These are phyloP conservation scores for Tetradesmus lagerheimii DNA, from an alignment of 139 green algal genomes.

Conservation along the genomic window DNA sequence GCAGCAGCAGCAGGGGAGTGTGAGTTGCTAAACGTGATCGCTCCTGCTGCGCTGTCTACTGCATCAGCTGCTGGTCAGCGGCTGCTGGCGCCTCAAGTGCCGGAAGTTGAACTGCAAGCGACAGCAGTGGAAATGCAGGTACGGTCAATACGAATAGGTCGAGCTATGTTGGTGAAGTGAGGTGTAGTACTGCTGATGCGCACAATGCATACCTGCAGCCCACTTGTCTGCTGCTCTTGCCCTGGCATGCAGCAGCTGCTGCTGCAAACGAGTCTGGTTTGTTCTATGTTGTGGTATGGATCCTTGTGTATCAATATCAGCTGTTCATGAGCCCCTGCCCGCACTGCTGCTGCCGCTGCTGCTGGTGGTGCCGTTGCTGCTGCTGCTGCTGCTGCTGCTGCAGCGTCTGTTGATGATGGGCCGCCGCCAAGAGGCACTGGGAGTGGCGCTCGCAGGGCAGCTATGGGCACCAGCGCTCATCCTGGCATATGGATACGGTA, in stretches of 20 bases:
- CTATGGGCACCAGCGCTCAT: constrained; percentile 83
- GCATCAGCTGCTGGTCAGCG: neutral
- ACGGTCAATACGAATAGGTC: no score
- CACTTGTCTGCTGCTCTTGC: no score
- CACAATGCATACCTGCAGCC: no score
- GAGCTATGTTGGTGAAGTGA: no score
- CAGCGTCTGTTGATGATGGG: constrained; percentile 74
- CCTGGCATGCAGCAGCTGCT: no score
- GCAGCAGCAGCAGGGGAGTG: neutral
- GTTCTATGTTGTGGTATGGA: no score
- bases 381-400: constrained; percentile 38
- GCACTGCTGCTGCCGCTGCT: no score
- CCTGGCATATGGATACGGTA: constrained; percentile 62
- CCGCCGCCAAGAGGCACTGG: constrained; percentile 62
- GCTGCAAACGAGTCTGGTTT: no score
- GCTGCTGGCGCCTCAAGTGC: neutral
- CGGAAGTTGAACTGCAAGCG: constrained; percentile 33
- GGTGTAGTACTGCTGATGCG: no score
- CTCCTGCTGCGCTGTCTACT: constrained; percentile 10
- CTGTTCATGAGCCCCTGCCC: no score
- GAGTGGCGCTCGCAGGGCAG: constrained; percentile 51
- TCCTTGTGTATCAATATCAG: no score
- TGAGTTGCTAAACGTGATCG: constrained; percentile 26
- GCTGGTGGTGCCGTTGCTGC: neutral
- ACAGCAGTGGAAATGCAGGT: constrained; percentile 47